Evolutionary conservation across 805 yeast species (phyloP), one percentile per base, ranked within the genome.

Genomic region (Zygosaccharomyces bailii): DNA sequence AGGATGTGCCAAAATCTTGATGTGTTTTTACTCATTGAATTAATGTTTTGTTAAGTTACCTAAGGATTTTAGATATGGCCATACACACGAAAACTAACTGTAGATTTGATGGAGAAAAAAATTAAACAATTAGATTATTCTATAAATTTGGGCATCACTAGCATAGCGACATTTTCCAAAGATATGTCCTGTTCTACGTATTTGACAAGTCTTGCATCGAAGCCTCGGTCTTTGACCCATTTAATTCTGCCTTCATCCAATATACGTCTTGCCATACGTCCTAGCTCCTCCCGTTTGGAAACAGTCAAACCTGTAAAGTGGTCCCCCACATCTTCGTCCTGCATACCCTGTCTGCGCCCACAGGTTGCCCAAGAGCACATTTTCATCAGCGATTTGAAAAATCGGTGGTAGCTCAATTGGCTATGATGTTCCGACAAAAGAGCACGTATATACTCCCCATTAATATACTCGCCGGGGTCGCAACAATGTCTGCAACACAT

Each of bases 401-500:
- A 69, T 9, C 52, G 54, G 9, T 45, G 34, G 27, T 59, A 51
- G 1, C 47, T 16, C 7, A 68, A 33, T 39, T 68, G 61, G 20
- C 38, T 33, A 13, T 11, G 25, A 1, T 83, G 76, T 21, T 66
- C 69, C 0, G 74, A 71, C 11, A 85, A 61, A 11, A 84, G 68
- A 0, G 18, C 7, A 23, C 52, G 42, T 13, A 64, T 50, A 38
- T 41, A 63, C 4, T 30, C 43, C 14, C 51, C 55, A 38, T 65
- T 64, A 35, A 60, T 54, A 43, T 65, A 65, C 39, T 61, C 61
- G 44, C 75, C 71, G n/a, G 78, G 81, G 32, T 74, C 66, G 56
- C 97, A 90, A 16, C 82, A 81, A 57, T 89, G 97, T 44, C 97
- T 74, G 63, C 97, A 89, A 60, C 97, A 89, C 87, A 90, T 83